Conservation (phyloP, 345 rosid genomes). For the Ceriops tagal region DNA sequence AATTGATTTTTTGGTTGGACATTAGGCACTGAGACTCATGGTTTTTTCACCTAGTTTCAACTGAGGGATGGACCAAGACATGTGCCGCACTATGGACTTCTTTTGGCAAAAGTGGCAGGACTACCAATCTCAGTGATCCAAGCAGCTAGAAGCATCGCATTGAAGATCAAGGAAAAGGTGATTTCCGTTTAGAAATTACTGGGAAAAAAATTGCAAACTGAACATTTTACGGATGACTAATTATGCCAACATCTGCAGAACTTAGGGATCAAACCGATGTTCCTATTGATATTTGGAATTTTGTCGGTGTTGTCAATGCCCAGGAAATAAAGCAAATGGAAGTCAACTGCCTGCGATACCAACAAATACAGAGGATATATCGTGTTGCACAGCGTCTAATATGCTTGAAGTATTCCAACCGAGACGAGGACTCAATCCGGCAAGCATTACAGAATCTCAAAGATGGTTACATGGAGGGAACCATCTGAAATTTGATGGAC, state of each 20-base stretch:
- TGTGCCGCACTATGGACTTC: constrained; percentile 83
- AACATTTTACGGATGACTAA: background rate
- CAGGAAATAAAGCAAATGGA: constrained; percentile 73
- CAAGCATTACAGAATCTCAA: constrained; percentile 65
- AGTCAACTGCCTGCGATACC: constrained; percentile 48
- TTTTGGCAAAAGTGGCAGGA: constrained; percentile 82
- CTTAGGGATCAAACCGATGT: background rate
- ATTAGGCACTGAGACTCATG: constrained; percentile 6
- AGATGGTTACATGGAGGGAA: constrained; percentile 44
- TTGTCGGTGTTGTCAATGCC: background rate
- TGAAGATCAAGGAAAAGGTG: constrained; percentile 64
- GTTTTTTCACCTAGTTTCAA: constrained; percentile 52
- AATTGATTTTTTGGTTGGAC: background rate
- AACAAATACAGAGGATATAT: constrained; percentile 44
- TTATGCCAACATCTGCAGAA: background rate
- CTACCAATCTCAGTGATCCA: constrained; percentile 76
- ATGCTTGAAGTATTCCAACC: constrained; percentile 70
- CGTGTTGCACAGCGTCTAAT: constrained; percentile 57
- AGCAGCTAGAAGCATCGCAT: constrained; percentile 69
- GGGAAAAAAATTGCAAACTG: too few species aligned
- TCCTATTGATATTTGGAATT: background rate
- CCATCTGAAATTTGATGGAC: constrained; percentile 18
- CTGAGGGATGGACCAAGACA: constrained; percentile 70
- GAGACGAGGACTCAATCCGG: constrained; percentile 59
- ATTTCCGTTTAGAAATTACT: background rate